Evolutionary conservation across 768 basidiomycete genomes (phyloP).

Genomic region (Grammothele lineata): DNA sequence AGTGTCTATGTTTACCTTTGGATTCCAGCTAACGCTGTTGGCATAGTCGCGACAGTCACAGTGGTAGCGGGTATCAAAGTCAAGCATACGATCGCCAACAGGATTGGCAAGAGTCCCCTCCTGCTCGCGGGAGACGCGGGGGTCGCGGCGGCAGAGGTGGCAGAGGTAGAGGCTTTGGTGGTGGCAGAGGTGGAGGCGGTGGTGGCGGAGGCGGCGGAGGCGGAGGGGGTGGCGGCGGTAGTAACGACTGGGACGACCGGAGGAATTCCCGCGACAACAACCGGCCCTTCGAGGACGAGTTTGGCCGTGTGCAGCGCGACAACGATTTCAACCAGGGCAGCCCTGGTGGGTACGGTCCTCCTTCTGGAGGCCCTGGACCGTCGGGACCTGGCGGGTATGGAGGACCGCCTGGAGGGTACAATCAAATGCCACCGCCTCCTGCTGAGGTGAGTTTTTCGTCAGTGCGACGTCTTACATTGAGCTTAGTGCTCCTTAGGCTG

Average conservation of each 20-base stretch:
- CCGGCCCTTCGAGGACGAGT: conserved; percentile 19
- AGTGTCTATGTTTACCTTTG: background rate
- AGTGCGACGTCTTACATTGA: background rate
- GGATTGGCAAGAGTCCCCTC: conserved; percentile 42
- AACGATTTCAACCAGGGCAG: conserved; percentile 23
- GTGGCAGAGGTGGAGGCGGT: conserved; percentile 30
- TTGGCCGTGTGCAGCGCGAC: conserved; percentile 19
- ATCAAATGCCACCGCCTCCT: conserved; percentile 29
- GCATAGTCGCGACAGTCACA: no score
- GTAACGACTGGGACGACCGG: conserved; percentile 45
- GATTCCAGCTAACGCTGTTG: no score
- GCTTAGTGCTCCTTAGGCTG: conserved; percentile 31
- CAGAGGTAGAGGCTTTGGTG: conserved; percentile 25
- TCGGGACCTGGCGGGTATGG: conserved; percentile 18
- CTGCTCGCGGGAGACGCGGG: conserved; percentile 22
- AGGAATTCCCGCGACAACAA: conserved; percentile 27
- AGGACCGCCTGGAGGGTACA: conserved; percentile 13
- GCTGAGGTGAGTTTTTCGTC: conserved; percentile 27
- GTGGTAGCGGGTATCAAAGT: conserved; percentile 21
- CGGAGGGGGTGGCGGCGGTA: conserved; percentile 20
- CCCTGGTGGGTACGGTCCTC: conserved; percentile 24
- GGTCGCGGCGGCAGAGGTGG: conserved; percentile 34
- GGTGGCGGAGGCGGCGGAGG: conserved; percentile 32
- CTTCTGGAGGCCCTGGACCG: conserved; percentile 28
- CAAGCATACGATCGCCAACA: conserved; percentile 25